phyloP scores from a whole-genome alignment of 2,329 filamentous ascomycete species.

The Diaporthe vexans region DNA sequence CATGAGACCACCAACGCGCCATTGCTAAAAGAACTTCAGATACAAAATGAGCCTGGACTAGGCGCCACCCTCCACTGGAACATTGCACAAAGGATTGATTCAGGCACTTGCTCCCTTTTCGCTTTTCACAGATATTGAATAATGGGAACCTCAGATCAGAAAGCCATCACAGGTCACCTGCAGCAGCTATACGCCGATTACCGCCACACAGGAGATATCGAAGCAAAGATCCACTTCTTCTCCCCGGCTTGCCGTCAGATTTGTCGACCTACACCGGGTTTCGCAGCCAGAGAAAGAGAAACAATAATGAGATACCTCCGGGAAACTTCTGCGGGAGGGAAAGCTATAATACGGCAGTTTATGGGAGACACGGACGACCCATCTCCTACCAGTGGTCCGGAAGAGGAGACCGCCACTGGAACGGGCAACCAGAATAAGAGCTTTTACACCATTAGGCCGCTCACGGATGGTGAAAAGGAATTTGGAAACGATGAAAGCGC shows the following conservation, averaged over 20 bases:
- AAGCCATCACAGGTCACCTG: constrained; percentile 1
- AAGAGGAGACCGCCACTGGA: not conserved
- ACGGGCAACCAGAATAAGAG: constrained; percentile 9
- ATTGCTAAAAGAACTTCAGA: not conserved
- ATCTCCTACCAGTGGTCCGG: not conserved
- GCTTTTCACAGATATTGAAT: not conserved
- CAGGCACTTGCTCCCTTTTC: not conserved
- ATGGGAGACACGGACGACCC: not conserved
- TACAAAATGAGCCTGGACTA: too few species aligned
- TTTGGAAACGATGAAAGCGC: constrained; percentile 44
- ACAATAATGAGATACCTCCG: constrained; percentile 16
- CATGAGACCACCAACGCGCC: too few species aligned
- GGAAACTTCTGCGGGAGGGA: not conserved
- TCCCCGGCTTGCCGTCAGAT: constrained; percentile 9
- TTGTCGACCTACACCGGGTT: not conserved
- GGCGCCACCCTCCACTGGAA: not conserved
- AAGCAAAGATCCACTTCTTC: constrained; percentile 7
- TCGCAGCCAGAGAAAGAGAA: constrained; percentile 21
- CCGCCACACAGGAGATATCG: constrained; percentile 1
- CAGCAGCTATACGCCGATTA: constrained; percentile 15
- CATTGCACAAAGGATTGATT: not conserved
- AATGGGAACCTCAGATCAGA: not conserved
- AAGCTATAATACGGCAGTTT: not conserved
- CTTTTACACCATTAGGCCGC: constrained; percentile 43
- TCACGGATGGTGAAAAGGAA: constrained; percentile 40